phyloP scores from a whole-genome alignment of 768 basidiomycete genomes.

The Trametes sanguinea region DNA sequence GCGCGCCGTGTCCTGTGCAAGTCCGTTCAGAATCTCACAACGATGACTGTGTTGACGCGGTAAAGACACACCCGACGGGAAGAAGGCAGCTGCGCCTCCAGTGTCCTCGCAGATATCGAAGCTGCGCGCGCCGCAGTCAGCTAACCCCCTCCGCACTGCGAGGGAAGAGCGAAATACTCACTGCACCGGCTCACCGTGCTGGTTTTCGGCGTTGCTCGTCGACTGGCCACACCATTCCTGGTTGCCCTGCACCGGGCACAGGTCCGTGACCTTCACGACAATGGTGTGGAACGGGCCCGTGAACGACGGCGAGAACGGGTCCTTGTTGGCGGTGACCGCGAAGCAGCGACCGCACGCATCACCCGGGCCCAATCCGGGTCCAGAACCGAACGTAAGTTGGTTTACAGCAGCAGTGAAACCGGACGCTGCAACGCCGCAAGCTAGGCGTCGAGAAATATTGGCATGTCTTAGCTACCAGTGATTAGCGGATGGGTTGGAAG shows the following conservation, averaged over 20 bases:
- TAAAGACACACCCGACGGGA: constrained; percentile 43
- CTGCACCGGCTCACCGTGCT: constrained; percentile 51
- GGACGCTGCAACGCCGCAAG: constrained; percentile 51
- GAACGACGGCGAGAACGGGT: constrained; percentile 54
- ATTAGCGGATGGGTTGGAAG: background rate
- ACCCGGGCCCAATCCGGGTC: constrained; percentile 51
- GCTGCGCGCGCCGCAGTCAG: constrained; percentile 33
- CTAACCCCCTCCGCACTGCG: no score
- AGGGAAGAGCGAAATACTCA: constrained; percentile 30
- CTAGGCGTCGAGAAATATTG: constrained; percentile 27
- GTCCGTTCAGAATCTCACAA: no score
- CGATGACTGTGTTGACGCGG: background rate
- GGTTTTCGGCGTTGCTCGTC: constrained; percentile 42
- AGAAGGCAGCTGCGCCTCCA: constrained; percentile 52
- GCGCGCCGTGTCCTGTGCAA: constrained; percentile 46
- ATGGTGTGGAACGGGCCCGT: constrained; percentile 52
- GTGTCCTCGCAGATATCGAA: constrained; percentile 66
- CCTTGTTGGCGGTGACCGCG: constrained; percentile 47
- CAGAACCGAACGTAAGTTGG: constrained; percentile 56
- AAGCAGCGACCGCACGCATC: constrained; percentile 68
- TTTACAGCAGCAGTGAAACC: constrained; percentile 60
- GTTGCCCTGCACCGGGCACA: constrained; percentile 51
- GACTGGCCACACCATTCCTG: constrained; percentile 59
- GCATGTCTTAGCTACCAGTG: no score
- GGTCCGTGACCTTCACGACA: constrained; percentile 51